Base-by-base conservation (phyloP, 2,329 filamentous ascomycete genomes). In the Diplodia sapinea region DNA sequence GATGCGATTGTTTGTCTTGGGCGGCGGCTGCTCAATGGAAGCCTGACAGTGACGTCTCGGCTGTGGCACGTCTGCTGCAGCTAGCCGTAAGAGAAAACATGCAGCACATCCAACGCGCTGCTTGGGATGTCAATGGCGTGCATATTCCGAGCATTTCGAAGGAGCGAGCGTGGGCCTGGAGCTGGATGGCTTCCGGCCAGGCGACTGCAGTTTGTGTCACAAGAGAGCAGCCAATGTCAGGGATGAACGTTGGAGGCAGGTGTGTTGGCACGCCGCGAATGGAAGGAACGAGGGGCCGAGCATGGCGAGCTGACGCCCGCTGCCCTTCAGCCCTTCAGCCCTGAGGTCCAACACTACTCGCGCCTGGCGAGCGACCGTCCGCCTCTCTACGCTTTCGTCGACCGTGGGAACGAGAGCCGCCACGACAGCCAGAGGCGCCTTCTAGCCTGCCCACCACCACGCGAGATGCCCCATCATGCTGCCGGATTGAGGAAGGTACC, bases 41-140 rank as follows among this genome's bases (percentile, higher is more conserved):
- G 17, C 59, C 57, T 26, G 59, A 38, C 20, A 51, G 29, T 36
- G 59, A 51, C 59, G 59, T 63, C 73, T 95, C 95, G 81, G 94
- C 94, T 75, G 95, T 99, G 88, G 99, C 98, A 92, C 94, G 95
- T 89, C 93, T 99, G 80, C 91, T 99, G 80, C 95, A 99, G 89
- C 92, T 99, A 80, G 94, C 94, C 79, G 95, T 95, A 63, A 63
- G 29, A 38, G 59, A 63, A 29, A 33, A 33, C 38, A 31, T 50
- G 59, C 59, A 59, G 38, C 36, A 23, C 55, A 59, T 59, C 55
- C 36, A 38, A 59, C 23, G 43, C 40, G 56, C 56, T 49, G 47
- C 59, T 15, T 7, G 43, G 17, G 43, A 26, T 33, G 56, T 40
- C 56, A 43, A 61, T 63, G 33, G 59, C 59, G 59, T 63, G 59